Evolutionary conservation across 2,329 filamentous ascomycete species (phyloP).

Genomic region (Whalleya microplaca): DNA sequence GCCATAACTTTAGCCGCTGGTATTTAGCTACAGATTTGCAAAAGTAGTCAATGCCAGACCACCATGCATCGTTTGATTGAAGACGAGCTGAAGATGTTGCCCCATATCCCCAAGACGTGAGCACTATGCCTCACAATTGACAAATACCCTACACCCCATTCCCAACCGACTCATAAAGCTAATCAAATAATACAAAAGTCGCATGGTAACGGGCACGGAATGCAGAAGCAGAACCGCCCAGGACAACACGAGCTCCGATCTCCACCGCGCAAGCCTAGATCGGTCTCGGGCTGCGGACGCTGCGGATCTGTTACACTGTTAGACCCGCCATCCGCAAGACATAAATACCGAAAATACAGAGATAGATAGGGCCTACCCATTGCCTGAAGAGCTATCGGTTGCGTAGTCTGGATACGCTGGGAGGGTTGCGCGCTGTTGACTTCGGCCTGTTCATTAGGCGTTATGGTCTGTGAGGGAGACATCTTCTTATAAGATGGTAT

Average conservation of each 20-base stretch:
- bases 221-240: slow-evolving; percentile 34
- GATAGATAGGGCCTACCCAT: slow-evolving; percentile 14
- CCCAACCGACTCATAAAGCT: no score
- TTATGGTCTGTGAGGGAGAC: slow-evolving; percentile 14
- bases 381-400: slow-evolving; percentile 17
- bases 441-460: slow-evolving; percentile 6
- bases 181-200: slow-evolving; percentile 34
- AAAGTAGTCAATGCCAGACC: no score
- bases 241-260: slow-evolving; percentile 29
- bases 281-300: slow-evolving; percentile 19
- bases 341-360: not conserved
- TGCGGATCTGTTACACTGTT: slow-evolving; percentile 15
- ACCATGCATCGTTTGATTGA: no score
- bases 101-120: no score
- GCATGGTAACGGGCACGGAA: slow-evolving; percentile 33
- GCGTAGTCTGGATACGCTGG: slow-evolving; percentile 18
- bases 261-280: slow-evolving; percentile 30
- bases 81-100: no score
- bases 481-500: slow-evolving; percentile 5
- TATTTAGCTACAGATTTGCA: no score
- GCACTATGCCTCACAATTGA: no score
- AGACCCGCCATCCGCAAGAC: not conserved
- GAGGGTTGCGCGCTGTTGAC: not conserved
- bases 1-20: no score
- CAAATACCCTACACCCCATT: no score